A percentile compares a stretch with the other conserved stretches of the same genome.
Conservation (phyloP, 768 basidiomycete species). For the Tulasnella sp. region DNA sequence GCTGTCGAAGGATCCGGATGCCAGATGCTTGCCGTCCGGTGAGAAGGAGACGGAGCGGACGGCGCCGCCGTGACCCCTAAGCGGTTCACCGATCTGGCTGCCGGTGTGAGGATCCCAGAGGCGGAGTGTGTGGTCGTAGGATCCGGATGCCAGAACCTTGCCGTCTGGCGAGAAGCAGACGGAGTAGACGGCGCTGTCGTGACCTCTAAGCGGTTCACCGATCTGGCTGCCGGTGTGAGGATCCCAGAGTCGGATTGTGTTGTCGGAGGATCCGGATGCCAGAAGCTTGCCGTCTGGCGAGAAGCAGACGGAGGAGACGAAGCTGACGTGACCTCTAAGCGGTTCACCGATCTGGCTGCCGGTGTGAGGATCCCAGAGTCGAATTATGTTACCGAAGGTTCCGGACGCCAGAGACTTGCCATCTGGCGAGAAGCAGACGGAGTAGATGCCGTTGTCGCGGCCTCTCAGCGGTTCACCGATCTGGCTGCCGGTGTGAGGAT, state of each 20-base stretch:
- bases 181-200: neutral
- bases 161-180: constrained; percentile 6
- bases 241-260: neutral
- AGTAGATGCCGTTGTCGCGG: neutral
- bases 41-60: neutral
- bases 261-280: neutral
- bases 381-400: neutral
- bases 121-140: neutral
- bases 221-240: neutral
- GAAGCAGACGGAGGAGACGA: neutral
- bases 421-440: neutral
- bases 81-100: neutral
- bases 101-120: constrained; percentile 36
- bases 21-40: constrained; percentile 7
- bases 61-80: neutral
- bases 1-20: constrained; percentile 5
- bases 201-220: neutral
- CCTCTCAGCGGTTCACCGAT: neutral
- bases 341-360: neutral
- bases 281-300: neutral
- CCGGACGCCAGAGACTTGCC: neutral
- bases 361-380: neutral
- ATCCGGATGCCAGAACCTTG: neutral
- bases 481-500: neutral
- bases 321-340: neutral